Evolutionary conservation across 1,139 yeast genomes (phyloP).

Genomic region (Scheffersomyces insectosa): DNA sequence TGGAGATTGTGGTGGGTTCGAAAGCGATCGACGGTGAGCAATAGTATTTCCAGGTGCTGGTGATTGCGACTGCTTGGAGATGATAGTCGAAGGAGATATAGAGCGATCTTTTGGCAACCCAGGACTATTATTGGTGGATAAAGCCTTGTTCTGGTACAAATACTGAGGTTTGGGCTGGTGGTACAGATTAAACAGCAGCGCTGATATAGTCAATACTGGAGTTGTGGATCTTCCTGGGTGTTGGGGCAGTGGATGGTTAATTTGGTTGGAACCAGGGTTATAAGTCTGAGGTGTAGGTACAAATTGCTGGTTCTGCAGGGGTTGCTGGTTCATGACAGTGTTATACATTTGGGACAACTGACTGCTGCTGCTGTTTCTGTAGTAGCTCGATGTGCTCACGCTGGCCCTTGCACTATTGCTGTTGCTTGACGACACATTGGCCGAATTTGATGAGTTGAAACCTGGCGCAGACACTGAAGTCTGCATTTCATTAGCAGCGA

Average conservation of each 20-base stretch:
- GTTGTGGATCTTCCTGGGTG: slow-evolving; percentile 11
- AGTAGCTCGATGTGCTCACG: slow-evolving; percentile 1
- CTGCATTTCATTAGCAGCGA: slow-evolving; percentile 21
- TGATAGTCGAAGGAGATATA: slow-evolving; percentile 21
- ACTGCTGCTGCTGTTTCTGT: slow-evolving; percentile 4
- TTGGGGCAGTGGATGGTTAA: slow-evolving; percentile 15
- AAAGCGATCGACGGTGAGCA: slow-evolving; percentile 35
- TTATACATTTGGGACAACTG: slow-evolving; percentile 1
- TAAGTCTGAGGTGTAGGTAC: no score
- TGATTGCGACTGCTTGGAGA: slow-evolving; percentile 6
- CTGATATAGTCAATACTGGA: no score
- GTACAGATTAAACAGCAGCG: slow-evolving; percentile 6
- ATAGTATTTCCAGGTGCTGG: slow-evolving; percentile 5
- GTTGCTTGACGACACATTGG: not conserved
- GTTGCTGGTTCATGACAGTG: not conserved
- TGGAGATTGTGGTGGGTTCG: slow-evolving; percentile 37
- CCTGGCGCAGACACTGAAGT: slow-evolving; percentile 1
- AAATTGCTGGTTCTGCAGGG: slow-evolving; percentile 13
- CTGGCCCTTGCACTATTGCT: slow-evolving; percentile 7
- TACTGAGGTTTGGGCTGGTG: slow-evolving; percentile 32
- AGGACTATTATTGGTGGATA: not conserved
- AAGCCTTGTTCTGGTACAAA: slow-evolving; percentile 10
- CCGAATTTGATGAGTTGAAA: not conserved
- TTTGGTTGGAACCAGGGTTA: slow-evolving; percentile 4
- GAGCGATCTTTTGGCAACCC: slow-evolving; percentile 29